Evolutionary conservation across 176 grass and related monocot genomes (phyloP), one percentile per base, ranked within the genome.

Genomic region (Hordeum vulgare): DNA sequence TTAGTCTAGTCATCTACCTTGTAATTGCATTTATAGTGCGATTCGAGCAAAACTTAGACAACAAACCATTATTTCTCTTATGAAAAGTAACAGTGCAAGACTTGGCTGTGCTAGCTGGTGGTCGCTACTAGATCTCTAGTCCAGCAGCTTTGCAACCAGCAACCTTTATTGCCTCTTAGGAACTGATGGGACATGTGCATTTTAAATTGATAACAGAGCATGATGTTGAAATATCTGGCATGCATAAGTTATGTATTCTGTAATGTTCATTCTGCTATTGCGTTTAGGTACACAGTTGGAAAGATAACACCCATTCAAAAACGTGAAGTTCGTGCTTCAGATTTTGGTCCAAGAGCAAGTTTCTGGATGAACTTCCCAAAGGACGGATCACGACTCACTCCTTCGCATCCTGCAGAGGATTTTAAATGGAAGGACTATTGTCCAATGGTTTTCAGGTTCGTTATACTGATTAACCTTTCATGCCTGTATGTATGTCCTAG

Each of bases 381-480:
- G 90, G 85, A 87, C 72, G 96, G 96, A 76, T 99, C 96, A 44
- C 93, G 92, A 23, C 89, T 99, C 77, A 99, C 96, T 77, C 96
- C 96, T 81, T 83, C 96, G 11, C 96, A 99, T 81, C 58, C 62
- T 18, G 87, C 96, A 8, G 93, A 96, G 84, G 93, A 99, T 92
- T 99, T 99, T 88, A 95, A 94, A 89, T 99, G 96, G 96, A 99
- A 99, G 60, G 96, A 99, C 66, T 99, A 99, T 66, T 99, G 96
- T 51, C 96, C 96, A 35, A 96, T 99, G 96, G 96, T 99, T 45
- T 99, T 99, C 89, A 99, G 96, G 96, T 99, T 75, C 4, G 60
- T 81, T 72, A 54, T 60, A 79, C 28, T 77, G 7, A 66, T 80
- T 45, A 23, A 77, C 24, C 63, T 74, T 66, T 66, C 81, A 35